Evolutionary conservation across 192 early-diverging fungal genomes (phyloP), one percentile per base, ranked within the genome.

Genomic region (Umbelopsis isabellina): DNA sequence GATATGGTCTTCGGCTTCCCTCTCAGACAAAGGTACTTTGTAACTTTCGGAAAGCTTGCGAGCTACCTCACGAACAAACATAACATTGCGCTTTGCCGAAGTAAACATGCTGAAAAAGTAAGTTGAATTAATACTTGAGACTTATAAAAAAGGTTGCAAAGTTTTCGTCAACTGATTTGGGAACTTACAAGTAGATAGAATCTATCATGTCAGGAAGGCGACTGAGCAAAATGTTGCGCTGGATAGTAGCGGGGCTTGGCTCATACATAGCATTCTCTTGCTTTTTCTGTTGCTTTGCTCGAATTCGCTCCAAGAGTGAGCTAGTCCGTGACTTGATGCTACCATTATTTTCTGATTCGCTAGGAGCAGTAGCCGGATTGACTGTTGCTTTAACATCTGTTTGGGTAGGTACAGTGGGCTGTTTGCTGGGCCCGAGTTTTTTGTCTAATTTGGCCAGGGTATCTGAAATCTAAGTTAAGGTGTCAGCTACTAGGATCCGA

Each of bases 201-300:
- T 69, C 67, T 27, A 69, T 47, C 37, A 69, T 69, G 49, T 69
- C 67, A n/a, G 67, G 67, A 12, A 69, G 51, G 2, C 67, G 67
- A n/a, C 67, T 69, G 23, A 69, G 27, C 21, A 69, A 41, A 15
- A 41, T 50, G 33, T 52, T 49, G 16, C 67, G 67, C 15, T 49
- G 67, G 10, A 49, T 51, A 2, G 48, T 69, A 5, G 48, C 67
- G 3, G 67, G 67, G 1, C 47, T 49, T 4, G 48, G 49, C 33
- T 52, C 67, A 16, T 69, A 69, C 67, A 69, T 69, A 18, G 46
- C 51, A 33, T 23, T 37, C 27, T 69, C 67, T 47, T 49, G 35
- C 27, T 69, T 69, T 49, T 69, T 69, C 48, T 51, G 48, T 22
- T 69, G 49, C 49, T 69, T 69, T 13, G 67, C 67, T 35, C 67